A percentile compares a stretch with the other conserved stretches of the same genome.
These are phyloP conservation scores for Clonostachys sp. DNA, from an alignment of 2,329 filamentous ascomycete genomes.

Conservation along the genomic window DNA sequence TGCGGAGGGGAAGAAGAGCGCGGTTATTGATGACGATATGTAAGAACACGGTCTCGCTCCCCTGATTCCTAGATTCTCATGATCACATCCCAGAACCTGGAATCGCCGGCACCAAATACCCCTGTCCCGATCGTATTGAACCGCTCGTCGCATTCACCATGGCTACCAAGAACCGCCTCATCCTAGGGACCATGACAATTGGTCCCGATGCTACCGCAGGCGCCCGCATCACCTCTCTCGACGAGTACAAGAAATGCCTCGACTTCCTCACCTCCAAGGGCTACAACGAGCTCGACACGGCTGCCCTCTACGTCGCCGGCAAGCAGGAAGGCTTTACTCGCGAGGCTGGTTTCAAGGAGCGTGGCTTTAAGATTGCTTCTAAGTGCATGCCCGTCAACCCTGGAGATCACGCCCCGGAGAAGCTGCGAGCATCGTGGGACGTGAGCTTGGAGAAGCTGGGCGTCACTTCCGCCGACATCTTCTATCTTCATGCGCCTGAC, in stretches of 20 bases:
- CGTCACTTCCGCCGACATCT: slow-evolving; percentile 10
- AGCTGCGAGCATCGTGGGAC: neutral
- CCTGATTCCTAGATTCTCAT: no score
- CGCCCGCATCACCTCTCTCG: slow-evolving; percentile 18
- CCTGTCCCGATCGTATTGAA: no score
- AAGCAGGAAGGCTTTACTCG: slow-evolving; percentile 66
- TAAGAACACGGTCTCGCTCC: no score
- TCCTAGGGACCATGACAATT: slow-evolving; percentile 29
- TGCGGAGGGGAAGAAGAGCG: no score
- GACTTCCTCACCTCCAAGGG: slow-evolving; percentile 63
- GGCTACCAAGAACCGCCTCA: slow-evolving; percentile 9
- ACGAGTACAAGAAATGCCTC: slow-evolving; percentile 59
- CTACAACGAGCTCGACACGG: slow-evolving; percentile 71
- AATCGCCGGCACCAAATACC: no score
- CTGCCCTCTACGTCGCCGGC: slow-evolving; percentile 61
- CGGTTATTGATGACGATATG: no score
- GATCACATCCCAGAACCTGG: no score
- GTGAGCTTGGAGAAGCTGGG: slow-evolving; percentile 4
- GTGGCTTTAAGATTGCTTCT: slow-evolving; percentile 64
- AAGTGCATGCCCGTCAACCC: slow-evolving; percentile 33
- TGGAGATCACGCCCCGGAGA: slow-evolving; percentile 1
- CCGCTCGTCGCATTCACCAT: no score
- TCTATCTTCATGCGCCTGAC: slow-evolving; percentile 44
- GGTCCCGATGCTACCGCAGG: slow-evolving; percentile 25
- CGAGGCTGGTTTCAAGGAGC: slow-evolving; percentile 63